These are phyloP conservation scores for Colletotrichum eremochloae DNA, from an alignment of 2,329 filamentous ascomycete genomes.

Conservation along the genomic window DNA sequence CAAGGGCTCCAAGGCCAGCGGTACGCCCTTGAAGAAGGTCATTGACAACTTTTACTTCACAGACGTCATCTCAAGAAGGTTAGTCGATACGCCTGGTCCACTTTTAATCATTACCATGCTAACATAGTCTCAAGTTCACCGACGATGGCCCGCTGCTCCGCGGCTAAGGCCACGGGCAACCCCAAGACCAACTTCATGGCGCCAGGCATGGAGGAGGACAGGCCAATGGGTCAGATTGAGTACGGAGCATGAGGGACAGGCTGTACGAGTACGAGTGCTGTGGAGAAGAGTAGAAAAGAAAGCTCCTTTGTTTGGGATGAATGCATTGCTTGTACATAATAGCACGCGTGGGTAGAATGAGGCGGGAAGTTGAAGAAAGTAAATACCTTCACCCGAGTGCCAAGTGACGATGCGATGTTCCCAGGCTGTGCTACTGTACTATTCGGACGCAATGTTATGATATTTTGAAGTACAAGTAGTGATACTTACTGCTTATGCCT, in stretches of 20 bases:
- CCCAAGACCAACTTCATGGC: constrained; percentile 85
- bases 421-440: background rate
- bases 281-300: constrained; percentile 54
- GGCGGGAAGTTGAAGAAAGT: constrained; percentile 42
- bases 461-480: background rate
- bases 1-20: constrained; percentile 83
- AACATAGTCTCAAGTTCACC: constrained; percentile 76
- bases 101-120: constrained; percentile 10
- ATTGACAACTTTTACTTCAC: constrained; percentile 99
- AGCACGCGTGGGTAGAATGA: constrained; percentile 46
- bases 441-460: background rate
- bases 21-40: constrained; percentile 82
- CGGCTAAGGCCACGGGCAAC: constrained; percentile 87
- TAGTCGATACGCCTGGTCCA: constrained; percentile 51
- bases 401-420: background rate
- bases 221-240: constrained; percentile 71
- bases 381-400: constrained; percentile 39
- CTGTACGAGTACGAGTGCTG: constrained; percentile 49
- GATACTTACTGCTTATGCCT: background rate
- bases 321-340: constrained; percentile 56
- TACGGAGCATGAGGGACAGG: constrained; percentile 64
- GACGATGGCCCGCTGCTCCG: constrained; percentile 98
- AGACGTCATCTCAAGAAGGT: constrained; percentile 96
- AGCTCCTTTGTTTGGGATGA: constrained; percentile 50
- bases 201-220: constrained; percentile 74